A percentile compares a stretch with the other conserved stretches of the same genome.
Evolutionary conservation across 441 rosid genomes (phyloP).

Genomic region (Capsella rubella): DNA sequence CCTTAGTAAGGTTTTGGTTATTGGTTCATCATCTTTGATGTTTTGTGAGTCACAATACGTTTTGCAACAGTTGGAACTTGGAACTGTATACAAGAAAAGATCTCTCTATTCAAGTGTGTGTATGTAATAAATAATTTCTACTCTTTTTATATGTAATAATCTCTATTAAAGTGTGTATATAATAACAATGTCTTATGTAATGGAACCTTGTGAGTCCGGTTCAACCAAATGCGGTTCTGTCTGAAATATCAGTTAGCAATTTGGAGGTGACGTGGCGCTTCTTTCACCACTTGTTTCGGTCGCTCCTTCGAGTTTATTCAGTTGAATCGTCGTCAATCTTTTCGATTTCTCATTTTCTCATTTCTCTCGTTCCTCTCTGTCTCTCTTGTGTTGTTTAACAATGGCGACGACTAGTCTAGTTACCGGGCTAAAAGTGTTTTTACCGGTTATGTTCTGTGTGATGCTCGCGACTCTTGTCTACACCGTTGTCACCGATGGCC

Average conservation of each 20-base stretch:
- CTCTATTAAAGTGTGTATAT: constrained; percentile 3
- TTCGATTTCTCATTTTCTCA: constrained; percentile 1
- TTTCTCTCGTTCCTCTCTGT: background rate
- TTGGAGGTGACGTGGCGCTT: constrained; percentile 37
- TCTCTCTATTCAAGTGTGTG: constrained; percentile 3
- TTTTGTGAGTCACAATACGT: background rate
- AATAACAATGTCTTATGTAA: background rate
- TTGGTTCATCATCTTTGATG: constrained; percentile 11
- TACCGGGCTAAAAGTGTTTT: constrained; percentile 53
- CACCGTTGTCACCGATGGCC: constrained; percentile 72
- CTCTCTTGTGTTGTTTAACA: constrained; percentile 1
- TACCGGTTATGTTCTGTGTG: constrained; percentile 52
- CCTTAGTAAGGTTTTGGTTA: background rate
- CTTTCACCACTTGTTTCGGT: constrained; percentile 35
- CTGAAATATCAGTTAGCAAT: background rate
- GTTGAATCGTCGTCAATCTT: constrained; percentile 13
- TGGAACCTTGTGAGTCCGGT: background rate
- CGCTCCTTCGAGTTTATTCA: constrained; percentile 2
- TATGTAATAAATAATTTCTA: background rate
- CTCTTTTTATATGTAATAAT: background rate
- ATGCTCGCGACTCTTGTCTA: constrained; percentile 68
- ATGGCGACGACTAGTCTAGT: constrained; percentile 50
- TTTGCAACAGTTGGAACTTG: constrained; percentile 16
- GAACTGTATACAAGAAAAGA: background rate
- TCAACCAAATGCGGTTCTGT: constrained; percentile 16